Base-by-base conservation (phyloP, 192 early-diverging fungal genomes). In the Jimgerdemannia lactiflua region DNA sequence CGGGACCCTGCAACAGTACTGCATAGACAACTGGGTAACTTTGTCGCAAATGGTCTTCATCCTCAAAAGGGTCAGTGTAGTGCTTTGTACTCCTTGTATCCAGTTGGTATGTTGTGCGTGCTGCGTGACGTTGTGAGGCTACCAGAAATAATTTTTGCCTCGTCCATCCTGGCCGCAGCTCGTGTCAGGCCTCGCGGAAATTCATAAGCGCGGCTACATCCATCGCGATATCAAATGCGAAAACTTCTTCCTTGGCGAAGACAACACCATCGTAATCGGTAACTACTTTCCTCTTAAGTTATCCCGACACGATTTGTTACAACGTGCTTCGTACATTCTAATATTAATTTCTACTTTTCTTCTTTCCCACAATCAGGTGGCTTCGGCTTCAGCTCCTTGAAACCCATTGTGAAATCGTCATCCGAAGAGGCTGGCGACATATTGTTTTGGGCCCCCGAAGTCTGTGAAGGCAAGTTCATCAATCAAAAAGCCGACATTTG, bases 181-280 rank as follows among this genome's bases (percentile, higher is more conserved):
- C 74, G 69, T 77, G 43, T 71, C 74, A 18, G 81, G 81, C n/a
- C 59, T 82, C 49, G 77, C 68, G 4, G 78, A 82, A 72, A 70
- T 82, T 2, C 81, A 82, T 44, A 72, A 77, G 54, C 77, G 78
- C 43, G 77, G 77, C 20, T 82, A 82, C 63, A 82, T 82, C 18
- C 81, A 82, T 40, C 74, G 81, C 67, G 81, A 82, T 71, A 82
- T 82, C 76, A 82, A 82, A 59, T 82, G 81, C 64, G 81, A 82
- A 65, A 82, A 82, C 43, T 73, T 82, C 68, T 82, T 82, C 59
- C 63, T 82, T 14, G 77, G 76, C 64, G 20, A 73, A 39, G 77
- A 78, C 11, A 82, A 82, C 65, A 71, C 54, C 7, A 74, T 82
- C 65, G 81, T 82, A 14, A 82, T 82, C 69, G 73, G 79, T 80